Percentiles rank a stretch among this genome's conserved stretches.
Evolutionary conservation across 495 filamentous ascomycete species (phyloP).

Genomic region (Hypoxylon subgilvum): DNA sequence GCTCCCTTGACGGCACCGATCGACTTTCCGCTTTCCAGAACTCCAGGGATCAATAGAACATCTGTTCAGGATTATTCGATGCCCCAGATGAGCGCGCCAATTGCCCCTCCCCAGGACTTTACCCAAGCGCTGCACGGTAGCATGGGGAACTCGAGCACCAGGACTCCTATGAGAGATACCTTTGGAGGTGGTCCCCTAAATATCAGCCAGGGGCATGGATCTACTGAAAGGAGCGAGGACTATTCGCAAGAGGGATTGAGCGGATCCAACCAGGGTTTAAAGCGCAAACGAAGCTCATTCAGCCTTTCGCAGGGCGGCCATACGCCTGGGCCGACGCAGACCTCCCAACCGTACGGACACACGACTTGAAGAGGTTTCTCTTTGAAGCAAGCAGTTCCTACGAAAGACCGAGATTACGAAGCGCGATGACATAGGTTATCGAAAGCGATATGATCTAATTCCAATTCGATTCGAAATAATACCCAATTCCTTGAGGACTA

Average conservation of each 20-base stretch:
- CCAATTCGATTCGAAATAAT: slow-evolving; percentile 36
- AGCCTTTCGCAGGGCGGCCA: slow-evolving; percentile 39
- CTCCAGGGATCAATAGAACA: slow-evolving; percentile 46
- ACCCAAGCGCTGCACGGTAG: slow-evolving; percentile 56
- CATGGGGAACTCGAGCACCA: slow-evolving; percentile 47
- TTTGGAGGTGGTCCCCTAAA: slow-evolving; percentile 49
- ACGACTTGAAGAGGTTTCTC: slow-evolving; percentile 30
- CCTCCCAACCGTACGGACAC: slow-evolving; percentile 41
- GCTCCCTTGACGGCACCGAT: slow-evolving; percentile 60
- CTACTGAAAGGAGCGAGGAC: slow-evolving; percentile 46
- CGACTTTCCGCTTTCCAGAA: slow-evolving; percentile 59
- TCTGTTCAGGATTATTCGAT: slow-evolving; percentile 58
- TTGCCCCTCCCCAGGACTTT: slow-evolving; percentile 60
- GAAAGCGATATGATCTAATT: slow-evolving; percentile 27
- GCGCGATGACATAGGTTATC: slow-evolving; percentile 16
- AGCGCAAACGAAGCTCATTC: slow-evolving; percentile 58
- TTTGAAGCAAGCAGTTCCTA: no score
- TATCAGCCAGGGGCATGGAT: slow-evolving; percentile 46
- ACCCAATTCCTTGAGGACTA: slow-evolving; percentile 27
- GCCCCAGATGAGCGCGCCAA: slow-evolving; percentile 62
- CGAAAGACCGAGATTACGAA: slow-evolving; percentile 8
- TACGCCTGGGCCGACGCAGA: slow-evolving; percentile 32
- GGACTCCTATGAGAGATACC: slow-evolving; percentile 54
- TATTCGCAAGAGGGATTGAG: slow-evolving; percentile 47
- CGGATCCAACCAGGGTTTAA: slow-evolving; percentile 45